phyloP scores from a whole-genome alignment of 176 grass and related monocot species.

The Leersia perrieri region DNA sequence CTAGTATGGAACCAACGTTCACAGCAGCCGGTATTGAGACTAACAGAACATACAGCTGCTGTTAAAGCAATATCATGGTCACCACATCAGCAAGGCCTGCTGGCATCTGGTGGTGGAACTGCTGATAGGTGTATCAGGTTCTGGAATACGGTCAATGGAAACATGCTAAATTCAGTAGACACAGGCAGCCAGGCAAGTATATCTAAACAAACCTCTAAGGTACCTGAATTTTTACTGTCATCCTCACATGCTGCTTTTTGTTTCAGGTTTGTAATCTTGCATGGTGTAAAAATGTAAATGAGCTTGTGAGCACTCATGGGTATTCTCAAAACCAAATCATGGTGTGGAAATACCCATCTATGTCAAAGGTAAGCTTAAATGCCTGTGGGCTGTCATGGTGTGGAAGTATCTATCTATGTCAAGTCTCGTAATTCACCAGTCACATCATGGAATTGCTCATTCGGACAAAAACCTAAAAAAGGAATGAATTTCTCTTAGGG shows the following conservation, averaged over 20 bases:
- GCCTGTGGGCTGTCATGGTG: slow-evolving; percentile 54
- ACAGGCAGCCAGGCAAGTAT: slow-evolving; percentile 88
- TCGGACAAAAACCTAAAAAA: background rate
- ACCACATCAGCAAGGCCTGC: slow-evolving; percentile 82
- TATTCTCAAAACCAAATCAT: slow-evolving; percentile 99
- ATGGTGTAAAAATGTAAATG: slow-evolving; percentile 97
- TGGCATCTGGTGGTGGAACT: slow-evolving; percentile 93
- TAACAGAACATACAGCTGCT: slow-evolving; percentile 90
- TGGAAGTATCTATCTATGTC: slow-evolving; percentile 96
- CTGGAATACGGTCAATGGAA: slow-evolving; percentile 93
- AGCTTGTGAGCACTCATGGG: slow-evolving; percentile 93
- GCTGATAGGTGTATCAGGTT: slow-evolving; percentile 92
- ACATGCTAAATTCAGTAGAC: slow-evolving; percentile 82
- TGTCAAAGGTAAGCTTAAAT: slow-evolving; percentile 65
- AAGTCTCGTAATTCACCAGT: background rate
- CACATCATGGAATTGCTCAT: background rate
- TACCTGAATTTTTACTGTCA: background rate
- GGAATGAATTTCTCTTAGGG: background rate
- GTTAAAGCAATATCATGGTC: slow-evolving; percentile 98
- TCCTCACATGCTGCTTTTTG: background rate
- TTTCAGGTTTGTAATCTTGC: slow-evolving; percentile 92
- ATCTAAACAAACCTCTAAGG: background rate
- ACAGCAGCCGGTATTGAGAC: slow-evolving; percentile 65
- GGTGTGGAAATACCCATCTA: slow-evolving; percentile 99
- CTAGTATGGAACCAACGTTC: slow-evolving; percentile 96